Percentiles rank a stretch among this genome's conserved stretches.
These are phyloP conservation scores for Corymbia citriodora DNA, from an alignment of 441 rosid genomes.

Conservation along the genomic window DNA sequence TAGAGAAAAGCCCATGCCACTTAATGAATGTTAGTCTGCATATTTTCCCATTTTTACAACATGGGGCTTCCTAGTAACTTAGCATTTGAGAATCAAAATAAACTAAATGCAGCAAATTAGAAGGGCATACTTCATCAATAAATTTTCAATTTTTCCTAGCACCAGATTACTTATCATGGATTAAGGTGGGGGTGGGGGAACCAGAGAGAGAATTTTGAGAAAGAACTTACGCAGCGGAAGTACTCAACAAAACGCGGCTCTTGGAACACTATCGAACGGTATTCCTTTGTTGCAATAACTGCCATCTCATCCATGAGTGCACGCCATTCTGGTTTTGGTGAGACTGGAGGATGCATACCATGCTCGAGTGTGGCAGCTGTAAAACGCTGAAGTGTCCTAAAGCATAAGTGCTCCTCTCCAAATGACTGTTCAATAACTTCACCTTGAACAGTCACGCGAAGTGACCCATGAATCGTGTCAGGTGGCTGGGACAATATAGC, in stretches of 20 bases:
- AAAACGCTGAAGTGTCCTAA: constrained; percentile 36
- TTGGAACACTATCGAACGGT: not conserved
- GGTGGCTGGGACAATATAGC: constrained; percentile 73
- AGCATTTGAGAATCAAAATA: not conserved
- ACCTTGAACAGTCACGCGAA: constrained; percentile 20
- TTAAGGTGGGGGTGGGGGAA: not conserved
- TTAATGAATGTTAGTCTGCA: not conserved
- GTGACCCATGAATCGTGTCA: not conserved
- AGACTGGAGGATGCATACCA: constrained; percentile 1
- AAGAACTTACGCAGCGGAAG: not conserved
- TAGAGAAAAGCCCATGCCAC: not conserved
- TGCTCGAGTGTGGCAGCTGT: not conserved
- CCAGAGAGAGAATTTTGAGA: not conserved
- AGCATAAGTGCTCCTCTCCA: constrained; percentile 62
- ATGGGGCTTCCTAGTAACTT: not conserved
- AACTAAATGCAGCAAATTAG: not conserved
- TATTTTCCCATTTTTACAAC: not conserved
- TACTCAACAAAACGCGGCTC: not conserved
- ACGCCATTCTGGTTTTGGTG: constrained; percentile 38
- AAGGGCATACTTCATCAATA: not conserved
- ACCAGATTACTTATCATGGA: not conserved
- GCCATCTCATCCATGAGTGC: constrained; percentile 54
- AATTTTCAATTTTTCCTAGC: not conserved
- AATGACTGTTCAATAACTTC: constrained; percentile 71
- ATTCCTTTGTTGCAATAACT: not conserved